Evolutionary conservation across 2,329 filamentous ascomycete species (phyloP).

Genomic region (Botrytis galanthina): DNA sequence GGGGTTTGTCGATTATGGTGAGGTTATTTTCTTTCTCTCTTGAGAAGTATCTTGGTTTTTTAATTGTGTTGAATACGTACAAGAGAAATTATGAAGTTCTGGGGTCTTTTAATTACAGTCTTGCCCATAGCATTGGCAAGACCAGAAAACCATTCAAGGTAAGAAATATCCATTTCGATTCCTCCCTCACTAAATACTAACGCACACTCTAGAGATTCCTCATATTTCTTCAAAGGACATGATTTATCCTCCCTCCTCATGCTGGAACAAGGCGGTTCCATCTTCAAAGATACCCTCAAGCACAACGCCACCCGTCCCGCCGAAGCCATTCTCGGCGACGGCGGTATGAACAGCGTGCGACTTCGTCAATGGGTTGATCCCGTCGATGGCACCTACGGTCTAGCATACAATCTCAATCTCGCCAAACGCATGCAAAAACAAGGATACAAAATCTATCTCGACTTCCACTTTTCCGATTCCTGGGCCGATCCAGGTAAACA

Average conservation of each 20-base stretch:
- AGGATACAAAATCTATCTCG: slow-evolving; percentile 56
- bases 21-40: neutral
- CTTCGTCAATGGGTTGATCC: slow-evolving; percentile 72
- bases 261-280: slow-evolving; percentile 39
- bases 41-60: neutral
- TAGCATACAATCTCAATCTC: slow-evolving; percentile 66
- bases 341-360: slow-evolving; percentile 66
- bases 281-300: slow-evolving; percentile 40
- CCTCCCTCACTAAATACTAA: neutral
- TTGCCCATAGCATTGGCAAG: slow-evolving; percentile 17
- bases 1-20: neutral
- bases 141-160: neutral
- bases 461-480: slow-evolving; percentile 63
- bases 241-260: slow-evolving; percentile 42
- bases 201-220: neutral
- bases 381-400: slow-evolving; percentile 60
- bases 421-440: slow-evolving; percentile 61
- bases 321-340: slow-evolving; percentile 60
- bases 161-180: neutral
- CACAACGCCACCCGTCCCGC: slow-evolving; percentile 46
- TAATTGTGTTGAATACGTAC: neutral
- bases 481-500: slow-evolving; percentile 70
- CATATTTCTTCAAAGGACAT: slow-evolving; percentile 41
- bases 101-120: slow-evolving; percentile 1
- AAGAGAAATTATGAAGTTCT: slow-evolving; percentile 6